Base-by-base conservation (phyloP, 2,329 filamentous ascomycete genomes). In the Plectosphaerella plurivora region DNA sequence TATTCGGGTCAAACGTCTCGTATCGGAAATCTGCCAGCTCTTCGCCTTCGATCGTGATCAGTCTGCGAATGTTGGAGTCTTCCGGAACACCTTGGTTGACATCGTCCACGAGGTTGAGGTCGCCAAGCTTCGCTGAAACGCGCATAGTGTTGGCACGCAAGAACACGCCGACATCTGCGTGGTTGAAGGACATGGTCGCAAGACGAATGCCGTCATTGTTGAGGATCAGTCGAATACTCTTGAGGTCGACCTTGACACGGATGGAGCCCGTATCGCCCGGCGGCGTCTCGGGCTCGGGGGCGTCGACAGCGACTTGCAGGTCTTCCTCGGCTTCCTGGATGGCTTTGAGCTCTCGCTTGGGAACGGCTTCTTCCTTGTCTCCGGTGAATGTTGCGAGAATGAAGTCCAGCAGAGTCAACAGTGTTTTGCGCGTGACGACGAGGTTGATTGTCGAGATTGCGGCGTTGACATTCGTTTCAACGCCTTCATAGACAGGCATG, bases 201-300 rank as follows among this genome's bases (percentile, higher is more conserved):
- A 99, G 79, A 24, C 94, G 85, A 53, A 97, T 95, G 1, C 94
- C 94, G 66, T 99, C 95, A 58, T 99, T 97, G 67, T 99, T 99
- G 51, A 99, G 77, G 57, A 99, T 93, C 25, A 99, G 78, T 3
- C 91, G 84, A 57, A 99, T 96, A 73, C 89, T 92, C 73, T 96
- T 95, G 56, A 99, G 74, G 56, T 97, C 88, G 42, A 95, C 87
- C 69, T 96, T 96, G 68, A 99, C 93, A 22, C 91, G 85, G 58
- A 99, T 94, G 57, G 94, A 95, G 52, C 89, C 88, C 25, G 74
- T 71, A 24, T 85, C 52, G 3, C 45, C 42, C 8, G 36, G 16
- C 8, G 49, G 44, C 20, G 42, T 16, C 14, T 51, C 51, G 9
- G 57, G 53, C 2, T 51, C 39, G 3, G 57, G 51, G 15, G 9